Conservation (phyloP, 768 basidiomycete genomes). For the Ramaria rubella region DNA sequence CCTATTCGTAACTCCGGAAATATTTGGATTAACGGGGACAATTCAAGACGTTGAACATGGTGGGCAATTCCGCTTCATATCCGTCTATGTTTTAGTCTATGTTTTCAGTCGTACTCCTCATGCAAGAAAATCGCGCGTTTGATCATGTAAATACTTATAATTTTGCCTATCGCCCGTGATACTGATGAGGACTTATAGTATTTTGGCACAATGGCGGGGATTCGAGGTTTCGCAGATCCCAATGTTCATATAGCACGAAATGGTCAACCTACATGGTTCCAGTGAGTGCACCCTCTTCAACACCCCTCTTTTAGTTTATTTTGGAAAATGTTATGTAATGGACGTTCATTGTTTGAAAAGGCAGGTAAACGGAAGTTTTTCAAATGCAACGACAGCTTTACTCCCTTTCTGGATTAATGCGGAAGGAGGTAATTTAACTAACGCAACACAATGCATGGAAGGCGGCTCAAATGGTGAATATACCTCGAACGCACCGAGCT, state of each 20-base stretch:
- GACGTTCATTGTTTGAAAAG: background rate
- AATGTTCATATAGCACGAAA: slow-evolving; percentile 11
- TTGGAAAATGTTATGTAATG: too few relatives aligned
- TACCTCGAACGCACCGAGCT: too few relatives aligned
- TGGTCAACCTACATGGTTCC: slow-evolving; percentile 10
- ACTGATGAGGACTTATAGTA: slow-evolving; percentile 4
- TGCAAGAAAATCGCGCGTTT: slow-evolving; percentile 19
- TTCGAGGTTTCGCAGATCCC: slow-evolving; percentile 16
- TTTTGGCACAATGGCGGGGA: slow-evolving; percentile 13
- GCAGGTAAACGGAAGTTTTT: slow-evolving; percentile 4
- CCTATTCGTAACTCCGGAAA: too few relatives aligned
- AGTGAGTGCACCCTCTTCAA: slow-evolving; percentile 5
- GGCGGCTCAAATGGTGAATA: slow-evolving; percentile 12
- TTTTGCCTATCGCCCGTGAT: background rate
- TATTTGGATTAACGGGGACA: slow-evolving; percentile 2
- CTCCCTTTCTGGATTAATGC: slow-evolving; percentile 14
- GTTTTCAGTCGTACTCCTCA: slow-evolving; percentile 14
- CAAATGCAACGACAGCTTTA: slow-evolving; percentile 10
- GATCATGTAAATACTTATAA: slow-evolving; percentile 8
- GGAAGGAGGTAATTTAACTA: slow-evolving; percentile 8
- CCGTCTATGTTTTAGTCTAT: too few relatives aligned
- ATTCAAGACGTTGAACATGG: slow-evolving; percentile 9
- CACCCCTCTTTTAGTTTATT: background rate
- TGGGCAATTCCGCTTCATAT: background rate
- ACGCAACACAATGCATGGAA: slow-evolving; percentile 14